Percentiles rank a stretch among this genome's conserved stretches.
phyloP scores from a whole-genome alignment of 2,329 filamentous ascomycete species.

The Talaromyces pinophilus region DNA sequence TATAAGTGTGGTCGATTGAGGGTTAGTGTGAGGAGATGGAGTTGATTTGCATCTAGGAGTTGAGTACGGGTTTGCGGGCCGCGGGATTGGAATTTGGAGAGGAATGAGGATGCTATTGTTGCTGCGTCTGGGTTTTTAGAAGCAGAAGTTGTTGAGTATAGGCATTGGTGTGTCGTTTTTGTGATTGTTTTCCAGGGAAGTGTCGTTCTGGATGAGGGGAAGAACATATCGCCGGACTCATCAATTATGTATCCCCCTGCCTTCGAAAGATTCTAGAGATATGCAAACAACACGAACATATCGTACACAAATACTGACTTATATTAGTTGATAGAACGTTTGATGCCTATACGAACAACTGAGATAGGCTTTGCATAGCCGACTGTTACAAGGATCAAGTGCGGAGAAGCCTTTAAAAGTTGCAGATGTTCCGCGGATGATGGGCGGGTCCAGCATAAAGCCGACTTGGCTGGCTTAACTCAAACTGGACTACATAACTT shows the following conservation, averaged over 20 bases:
- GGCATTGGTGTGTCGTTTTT: not conserved
- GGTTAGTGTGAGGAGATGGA: conserved; percentile 63
- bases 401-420: conserved; percentile 1
- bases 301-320: too few species aligned
- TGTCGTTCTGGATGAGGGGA: not conserved
- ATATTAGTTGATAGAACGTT: not conserved
- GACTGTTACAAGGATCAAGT: not conserved
- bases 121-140: conserved; percentile 24
- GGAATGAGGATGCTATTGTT: conserved; percentile 41
- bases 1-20: conserved; percentile 54
- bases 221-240: not conserved
- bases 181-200: not conserved
- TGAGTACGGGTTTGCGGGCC: conserved; percentile 52
- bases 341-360: not conserved
- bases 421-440: not conserved
- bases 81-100: conserved; percentile 45
- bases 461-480: conserved; percentile 14
- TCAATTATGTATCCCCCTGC: not conserved
- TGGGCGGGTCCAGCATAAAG: conserved; percentile 15
- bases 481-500: not conserved
- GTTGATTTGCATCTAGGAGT: conserved; percentile 62
- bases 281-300: too few species aligned
- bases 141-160: not conserved
- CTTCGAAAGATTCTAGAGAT: not conserved
- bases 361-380: not conserved